These are phyloP conservation scores for Rhodotorula sphaerocarpa DNA, from an alignment of 768 basidiomycete species.

Conservation along the genomic window DNA sequence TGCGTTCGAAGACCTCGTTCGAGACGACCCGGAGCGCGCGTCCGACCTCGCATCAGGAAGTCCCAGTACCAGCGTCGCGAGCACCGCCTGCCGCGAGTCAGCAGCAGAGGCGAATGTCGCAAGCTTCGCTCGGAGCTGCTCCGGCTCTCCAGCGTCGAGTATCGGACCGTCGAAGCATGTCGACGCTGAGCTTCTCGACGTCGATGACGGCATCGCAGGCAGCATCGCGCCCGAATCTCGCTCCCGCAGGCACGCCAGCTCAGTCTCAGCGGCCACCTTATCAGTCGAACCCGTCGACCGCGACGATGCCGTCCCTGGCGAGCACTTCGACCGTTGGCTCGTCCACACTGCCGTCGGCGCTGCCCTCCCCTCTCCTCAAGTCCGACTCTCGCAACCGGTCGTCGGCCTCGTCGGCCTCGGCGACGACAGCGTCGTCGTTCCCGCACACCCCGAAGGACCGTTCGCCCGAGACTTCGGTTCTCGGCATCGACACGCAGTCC, in stretches of 20 bases:
- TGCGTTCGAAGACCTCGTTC: not conserved
- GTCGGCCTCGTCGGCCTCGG: constrained; percentile 29
- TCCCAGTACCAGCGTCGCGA: too few relatives aligned
- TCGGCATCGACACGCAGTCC: constrained; percentile 1
- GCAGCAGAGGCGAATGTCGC: not conserved
- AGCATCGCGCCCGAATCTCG: not conserved
- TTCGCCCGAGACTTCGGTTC: constrained; percentile 16
- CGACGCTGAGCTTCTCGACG: constrained; percentile 24
- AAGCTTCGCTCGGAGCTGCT: not conserved
- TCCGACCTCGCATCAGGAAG: too few relatives aligned
- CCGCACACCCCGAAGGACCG: constrained; percentile 26
- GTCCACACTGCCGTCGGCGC: not conserved
- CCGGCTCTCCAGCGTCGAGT: constrained; percentile 2
- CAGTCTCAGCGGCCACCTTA: not conserved
- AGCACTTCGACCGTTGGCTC: not conserved
- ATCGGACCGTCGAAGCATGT: constrained; percentile 27
- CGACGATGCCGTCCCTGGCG: not conserved
- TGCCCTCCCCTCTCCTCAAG: constrained; percentile 4
- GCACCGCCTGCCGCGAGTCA: not conserved
- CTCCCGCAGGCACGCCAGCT: not conserved
- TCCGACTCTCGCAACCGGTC: constrained; percentile 12
- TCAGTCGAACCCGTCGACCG: constrained; percentile 22
- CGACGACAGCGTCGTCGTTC: constrained; percentile 15
- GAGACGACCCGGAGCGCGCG: too few relatives aligned
- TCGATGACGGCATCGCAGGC: constrained; percentile 1